Base-by-base conservation (phyloP, 2,329 filamentous ascomycete genomes). In the Penicillium sp. region DNA sequence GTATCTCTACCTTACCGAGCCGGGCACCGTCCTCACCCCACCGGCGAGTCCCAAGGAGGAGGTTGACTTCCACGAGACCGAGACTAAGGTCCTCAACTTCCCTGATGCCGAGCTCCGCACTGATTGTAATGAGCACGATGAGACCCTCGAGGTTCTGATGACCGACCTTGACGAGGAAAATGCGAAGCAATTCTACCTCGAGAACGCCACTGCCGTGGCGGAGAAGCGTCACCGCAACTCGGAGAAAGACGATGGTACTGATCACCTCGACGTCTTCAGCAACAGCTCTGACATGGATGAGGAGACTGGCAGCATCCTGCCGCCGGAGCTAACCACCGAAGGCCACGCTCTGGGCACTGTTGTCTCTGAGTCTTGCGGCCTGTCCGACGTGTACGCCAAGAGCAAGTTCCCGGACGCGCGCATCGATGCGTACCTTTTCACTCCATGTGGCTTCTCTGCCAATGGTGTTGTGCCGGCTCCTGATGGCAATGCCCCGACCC, bases 1-100 rank as follows among this genome's bases (percentile, higher is more conserved):
- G 94, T 97, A 97, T 73, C 81, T 99, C 54, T 99, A 99, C 78
- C 87, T 97, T 68, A 97, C 94, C 13, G 90, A 90, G 50, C 93
- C 94, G 18, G 87, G 89, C 72, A 87, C 85, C 46, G 80, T 84
- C 52, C 80, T 95, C 62, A 96, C 92, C 0, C 92, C 92, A 5
- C 92, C 93, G 55, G 81, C 86, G 31, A 96, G 89, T 11, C 92
- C 93, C 6, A 68, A 69, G 43, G 71, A 68, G 43, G 78, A 82
- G 67, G 82, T 82, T 1, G 78, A 66, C 16, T 68, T 68, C 39
- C 66, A 64, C 31, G 77, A 82, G 68, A 84, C 85, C 2, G 80
- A 85, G 64, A 87, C 82, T 45, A 86, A 83, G 70, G 74, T 82
- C 47, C 72, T 87, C 56, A 79, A 79, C 66, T 71, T 85, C 69